Conservation (phyloP, 148 eudicot species). For the Nepenthes gracilis region DNA sequence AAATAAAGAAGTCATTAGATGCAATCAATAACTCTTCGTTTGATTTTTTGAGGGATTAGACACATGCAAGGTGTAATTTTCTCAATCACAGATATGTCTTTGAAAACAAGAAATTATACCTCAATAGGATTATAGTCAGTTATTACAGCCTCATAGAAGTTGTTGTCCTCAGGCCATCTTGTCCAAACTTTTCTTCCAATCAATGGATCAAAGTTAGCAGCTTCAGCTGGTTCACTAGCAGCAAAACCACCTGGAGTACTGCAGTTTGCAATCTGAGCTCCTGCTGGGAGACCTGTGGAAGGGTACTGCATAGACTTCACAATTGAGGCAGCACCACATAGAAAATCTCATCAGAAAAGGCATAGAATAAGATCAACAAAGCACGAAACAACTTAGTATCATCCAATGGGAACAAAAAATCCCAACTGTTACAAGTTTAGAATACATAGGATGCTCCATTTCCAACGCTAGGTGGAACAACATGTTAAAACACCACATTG, state of each 20-base stretch:
- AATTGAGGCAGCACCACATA: slow-evolving; percentile 5
- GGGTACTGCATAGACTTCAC: slow-evolving; percentile 31
- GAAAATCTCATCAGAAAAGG: neutral
- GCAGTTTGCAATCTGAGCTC: slow-evolving; percentile 26
- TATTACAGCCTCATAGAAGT: slow-evolving; percentile 45
- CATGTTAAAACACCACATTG: too few species aligned
- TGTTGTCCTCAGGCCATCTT: slow-evolving; percentile 52
- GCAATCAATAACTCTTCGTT: neutral
- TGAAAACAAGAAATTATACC: slow-evolving; percentile 10
- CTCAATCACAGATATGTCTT: neutral
- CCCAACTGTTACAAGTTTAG: neutral
- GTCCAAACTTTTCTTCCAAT: slow-evolving; percentile 56
- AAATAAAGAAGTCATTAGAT: neutral
- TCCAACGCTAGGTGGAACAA: too few species aligned
- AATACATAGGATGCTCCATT: too few species aligned
- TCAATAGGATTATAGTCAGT: slow-evolving; percentile 27
- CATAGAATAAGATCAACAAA: neutral
- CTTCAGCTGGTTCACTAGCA: slow-evolving; percentile 23
- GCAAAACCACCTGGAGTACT: slow-evolving; percentile 26
- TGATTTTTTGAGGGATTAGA: neutral
- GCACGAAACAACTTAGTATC: slow-evolving; percentile 3
- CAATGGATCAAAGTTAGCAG: slow-evolving; percentile 31
- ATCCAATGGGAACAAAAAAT: neutral
- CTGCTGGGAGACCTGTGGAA: slow-evolving; percentile 31
- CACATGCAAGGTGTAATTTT: neutral